Evolutionary conservation across 73 alveolate genomes (phyloP), one percentile per base, ranked within the genome.

Genomic region (Paraurostyla sp.): DNA sequence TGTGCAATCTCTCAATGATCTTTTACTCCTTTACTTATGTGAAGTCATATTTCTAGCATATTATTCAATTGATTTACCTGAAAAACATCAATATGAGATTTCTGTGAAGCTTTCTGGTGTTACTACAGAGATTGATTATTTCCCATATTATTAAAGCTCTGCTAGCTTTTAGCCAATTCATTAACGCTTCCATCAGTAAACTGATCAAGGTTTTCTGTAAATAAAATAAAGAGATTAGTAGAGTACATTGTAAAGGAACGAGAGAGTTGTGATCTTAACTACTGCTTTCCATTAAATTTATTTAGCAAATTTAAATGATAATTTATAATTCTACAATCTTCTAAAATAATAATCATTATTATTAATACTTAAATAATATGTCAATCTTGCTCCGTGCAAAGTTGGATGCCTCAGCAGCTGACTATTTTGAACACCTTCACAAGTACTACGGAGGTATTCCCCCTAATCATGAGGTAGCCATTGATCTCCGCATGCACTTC

Each of bases 1-100:
- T 45, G 62, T 88, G 92, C 22, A 92, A 69, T 58, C 97, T 59
- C 49, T 93, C 94, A 88, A 87, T 80, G 18, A 93, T 90, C 60
- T 89, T 93, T 35, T 91, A 78, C 32, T 91, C 88, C 46, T 85
- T 91, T 11, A 83, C 96, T 22, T 63, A 87, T 7, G 68, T 38
- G 48, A 91, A 91, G 59, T 73, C 82, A 56, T 83, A 91, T 43
- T 83, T 90, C 85, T 83, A 43, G 0, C 13, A 46, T 45, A 32
- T 9, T 23, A 33, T 6, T 73, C 16, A 11, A n/a, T 20, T 69
- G 2, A 9, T 3, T 48, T 73, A 48, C 65, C 52, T 46, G 23
- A 48, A 48, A 48, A 6, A 73, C 86, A 45, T 65, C 82, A 18
- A 38, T 15, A 13, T 65, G 58, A 32, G 82, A 38, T 65, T 38